Evolutionary conservation across 768 basidiomycete genomes (phyloP).

Genomic region (Mrakia hoshinonis): DNA sequence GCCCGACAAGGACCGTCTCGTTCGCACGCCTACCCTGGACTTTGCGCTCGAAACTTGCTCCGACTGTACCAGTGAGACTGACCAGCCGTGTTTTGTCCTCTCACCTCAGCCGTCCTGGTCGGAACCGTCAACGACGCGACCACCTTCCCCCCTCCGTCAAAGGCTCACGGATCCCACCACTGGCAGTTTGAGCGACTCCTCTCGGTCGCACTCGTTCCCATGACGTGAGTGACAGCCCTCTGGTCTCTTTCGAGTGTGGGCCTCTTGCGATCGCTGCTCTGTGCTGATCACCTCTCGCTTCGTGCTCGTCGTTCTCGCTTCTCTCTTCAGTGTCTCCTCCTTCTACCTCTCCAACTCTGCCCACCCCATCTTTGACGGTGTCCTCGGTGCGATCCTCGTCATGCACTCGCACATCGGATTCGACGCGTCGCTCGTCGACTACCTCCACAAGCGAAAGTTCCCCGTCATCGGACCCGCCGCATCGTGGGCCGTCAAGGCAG

Average conservation of each 20-base stretch:
- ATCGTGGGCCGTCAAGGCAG: constrained; percentile 67
- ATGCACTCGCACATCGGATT: constrained; percentile 96
- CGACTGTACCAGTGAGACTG: no score
- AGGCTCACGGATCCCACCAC: constrained; percentile 79
- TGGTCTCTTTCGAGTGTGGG: no score
- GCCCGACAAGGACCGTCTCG: no score
- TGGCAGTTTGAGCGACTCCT: constrained; percentile 89
- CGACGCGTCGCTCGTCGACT: constrained; percentile 61
- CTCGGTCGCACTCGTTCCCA: constrained; percentile 75
- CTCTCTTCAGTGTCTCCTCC: constrained; percentile 20
- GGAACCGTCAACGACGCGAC: constrained; percentile 95
- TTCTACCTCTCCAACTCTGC: constrained; percentile 19
- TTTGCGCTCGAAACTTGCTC: not conserved
- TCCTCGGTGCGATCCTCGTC: constrained; percentile 76
- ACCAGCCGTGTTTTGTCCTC: not conserved
- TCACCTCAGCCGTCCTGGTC: constrained; percentile 63
- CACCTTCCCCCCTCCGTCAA: constrained; percentile 60
- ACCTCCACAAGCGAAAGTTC: constrained; percentile 87
- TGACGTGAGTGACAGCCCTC: constrained; percentile 56
- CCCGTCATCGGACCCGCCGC: constrained; percentile 61
- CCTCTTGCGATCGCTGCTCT: no score
- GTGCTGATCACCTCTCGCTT: not conserved
- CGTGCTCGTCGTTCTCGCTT: not conserved
- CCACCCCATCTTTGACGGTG: constrained; percentile 71
- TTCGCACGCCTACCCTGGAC: no score